These are phyloP conservation scores for Cordyceps tenuipes DNA, from an alignment of 2,329 filamentous ascomycete genomes.

Conservation along the genomic window DNA sequence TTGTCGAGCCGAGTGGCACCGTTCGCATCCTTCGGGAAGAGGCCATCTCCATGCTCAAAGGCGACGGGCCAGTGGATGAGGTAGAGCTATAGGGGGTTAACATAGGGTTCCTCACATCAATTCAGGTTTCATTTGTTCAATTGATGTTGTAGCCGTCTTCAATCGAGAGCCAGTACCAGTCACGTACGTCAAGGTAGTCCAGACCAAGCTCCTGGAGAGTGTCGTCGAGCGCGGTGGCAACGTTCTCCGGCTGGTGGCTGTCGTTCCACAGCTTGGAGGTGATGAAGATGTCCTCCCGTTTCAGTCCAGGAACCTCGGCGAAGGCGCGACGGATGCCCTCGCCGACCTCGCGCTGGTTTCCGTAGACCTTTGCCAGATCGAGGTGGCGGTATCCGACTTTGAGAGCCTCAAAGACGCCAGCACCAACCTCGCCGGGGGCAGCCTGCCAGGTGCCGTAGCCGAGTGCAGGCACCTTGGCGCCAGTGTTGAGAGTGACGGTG, in stretches of 20 bases:
- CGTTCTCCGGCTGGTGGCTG: constrained; percentile 50
- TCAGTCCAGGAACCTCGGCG: constrained; percentile 40
- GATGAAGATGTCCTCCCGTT: constrained; percentile 49
- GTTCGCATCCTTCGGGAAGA: constrained; percentile 36
- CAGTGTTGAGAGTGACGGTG: constrained; percentile 48
- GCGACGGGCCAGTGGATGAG: constrained; percentile 56
- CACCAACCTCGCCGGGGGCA: constrained; percentile 53
- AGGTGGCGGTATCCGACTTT: constrained; percentile 58
- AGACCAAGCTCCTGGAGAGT: constrained; percentile 47
- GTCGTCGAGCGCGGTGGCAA: constrained; percentile 46
- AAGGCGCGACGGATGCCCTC: constrained; percentile 42
- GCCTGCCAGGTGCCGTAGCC: constrained; percentile 59
- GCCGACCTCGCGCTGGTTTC: constrained; percentile 55
- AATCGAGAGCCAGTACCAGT: no score
- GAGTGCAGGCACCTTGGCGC: constrained; percentile 51
- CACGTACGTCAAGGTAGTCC: constrained; percentile 46
- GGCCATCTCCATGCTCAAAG: constrained; percentile 30
- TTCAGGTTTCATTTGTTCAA: background rate
- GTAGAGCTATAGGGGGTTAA: constrained; percentile 34
- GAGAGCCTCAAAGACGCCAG: constrained; percentile 56
- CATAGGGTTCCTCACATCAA: background rate
- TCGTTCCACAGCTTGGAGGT: constrained; percentile 62
- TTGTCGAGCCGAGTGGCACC: constrained; percentile 36
- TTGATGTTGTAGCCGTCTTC: background rate
- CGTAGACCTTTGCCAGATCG: constrained; percentile 46